Base-by-base conservation (phyloP, 768 basidiomycete genomes). In the Tricholoma matsutake region DNA sequence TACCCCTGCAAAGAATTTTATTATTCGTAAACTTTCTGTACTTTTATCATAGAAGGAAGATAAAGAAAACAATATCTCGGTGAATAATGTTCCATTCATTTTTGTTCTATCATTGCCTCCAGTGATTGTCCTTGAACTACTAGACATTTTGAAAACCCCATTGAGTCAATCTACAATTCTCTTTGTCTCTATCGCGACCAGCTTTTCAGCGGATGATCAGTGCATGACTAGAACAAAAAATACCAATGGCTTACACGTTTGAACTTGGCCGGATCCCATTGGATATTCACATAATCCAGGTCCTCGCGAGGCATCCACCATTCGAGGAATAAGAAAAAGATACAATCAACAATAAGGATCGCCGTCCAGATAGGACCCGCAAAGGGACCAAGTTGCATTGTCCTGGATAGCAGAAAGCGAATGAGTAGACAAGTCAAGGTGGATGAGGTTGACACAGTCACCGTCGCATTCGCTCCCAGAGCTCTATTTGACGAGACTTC, bases 301-400 rank as follows among this genome's bases (percentile, higher is more conserved):
- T 86, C 79, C 20, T 88, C 84, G 51, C 88, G 77, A 0, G 96
- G 96, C 69, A 86, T 82, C 79, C 86, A 87, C 87, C 86, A 91
- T 67, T 97, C 94, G 3, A 99, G 78, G 54, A 92, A 77, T 65
- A 86, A 68, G 71, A 93, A 94, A 73, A 97, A 96, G 7, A 96
- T 72, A 69, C 93, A 94, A 67, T 95, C 89, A 1, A 98, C 92
- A 29, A 95, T 79, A 43, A 97, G 76, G 41, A 98, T 98, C 64
- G 89, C 85, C 8, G 91, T 87, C 67, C 94, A 91, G 47, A 98
- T 97, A 1, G 86, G 85, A 0, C 97, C 97, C 8, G 87, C 92
- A 51, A 93, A 87, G 0, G 82, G 83, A 0, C 91, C 97, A 7
- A 92, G 77, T 54, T 81, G 79, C 81, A 92, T 85, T 34, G 91